Base-by-base conservation (phyloP, 257 asterid species). In the Forsythia suspensa region DNA sequence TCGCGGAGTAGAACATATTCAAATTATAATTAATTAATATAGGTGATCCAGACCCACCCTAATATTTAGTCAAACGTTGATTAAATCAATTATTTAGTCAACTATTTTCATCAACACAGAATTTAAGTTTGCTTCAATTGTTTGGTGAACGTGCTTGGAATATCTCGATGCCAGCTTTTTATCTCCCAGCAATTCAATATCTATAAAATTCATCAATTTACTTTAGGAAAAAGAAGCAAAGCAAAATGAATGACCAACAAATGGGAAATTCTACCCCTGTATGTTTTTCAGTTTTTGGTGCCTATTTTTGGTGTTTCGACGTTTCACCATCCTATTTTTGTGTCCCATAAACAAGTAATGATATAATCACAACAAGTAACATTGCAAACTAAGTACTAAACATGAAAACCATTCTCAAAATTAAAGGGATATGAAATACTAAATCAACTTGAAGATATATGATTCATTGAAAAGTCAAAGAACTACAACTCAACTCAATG, bases 371-470 rank as follows among this genome's bases (percentile, higher is more conserved):
- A 34, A 40, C 20, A 37, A 55, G 70, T n/a, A 29, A 29, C 34
- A 70, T 71, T 77, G 41, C 24, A 57, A 57, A 20, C 37, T n/a
- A 42, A n/a, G n/a, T 78, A 37, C 75, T 46, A 21, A 70, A 71
- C 55, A 52, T 42, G 18, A 10, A 65, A 51, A 72, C 36, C 38
- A 20, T 66, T 48, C 75, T 52, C 18, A 57, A 44, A 29, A 29
- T 37, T 18, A 51, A 82, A 24, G 78, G 68, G 71, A 10, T 39
- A 41, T 37, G 42, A 68, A 80, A 74, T 74, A 74, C 68, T 38
- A n/a, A 68, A 73, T 34, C 40, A 74, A 59, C 52, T 6, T 21
- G 9, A 24, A 74, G 6, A 42, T 40, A n/a, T 39, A 76, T 55
- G 63, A 20, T 79, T 67, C 52, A 21, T n/a, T 41, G 57, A 52